Conservation (phyloP, 441 rosid genomes). For the Jatropha podagrica region DNA sequence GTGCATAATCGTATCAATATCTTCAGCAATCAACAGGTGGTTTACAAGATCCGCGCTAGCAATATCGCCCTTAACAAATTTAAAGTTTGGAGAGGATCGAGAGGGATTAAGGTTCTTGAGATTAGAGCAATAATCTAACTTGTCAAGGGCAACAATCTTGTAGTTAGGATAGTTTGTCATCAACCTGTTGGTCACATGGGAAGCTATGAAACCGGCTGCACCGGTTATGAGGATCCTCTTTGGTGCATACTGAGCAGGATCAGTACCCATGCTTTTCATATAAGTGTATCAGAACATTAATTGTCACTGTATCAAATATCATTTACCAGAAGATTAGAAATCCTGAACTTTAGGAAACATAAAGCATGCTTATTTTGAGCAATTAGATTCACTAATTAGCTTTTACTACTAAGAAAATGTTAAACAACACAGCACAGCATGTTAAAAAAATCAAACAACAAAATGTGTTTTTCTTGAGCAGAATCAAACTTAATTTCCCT, state of each 20-base stretch:
- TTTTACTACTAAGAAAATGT: not conserved
- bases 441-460: not conserved
- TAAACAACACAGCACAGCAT: not conserved
- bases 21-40: conserved; percentile 48
- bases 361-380: not conserved
- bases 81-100: conserved; percentile 51
- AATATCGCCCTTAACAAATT: conserved; percentile 61
- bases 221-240: conserved; percentile 62
- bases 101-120: conserved; percentile 54
- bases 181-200: conserved; percentile 52
- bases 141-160: conserved; percentile 61
- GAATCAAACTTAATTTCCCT: not conserved
- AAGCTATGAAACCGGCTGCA: conserved; percentile 70
- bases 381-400: not conserved
- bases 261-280: conserved; percentile 26
- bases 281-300: not conserved
- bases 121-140: conserved; percentile 62
- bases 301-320: conserved; percentile 2
- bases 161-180: conserved; percentile 49
- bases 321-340: not conserved
- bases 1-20: conserved; percentile 62
- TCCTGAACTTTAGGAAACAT: not conserved
- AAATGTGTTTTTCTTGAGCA: too few species aligned
- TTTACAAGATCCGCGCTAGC: conserved; percentile 58
- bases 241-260: conserved; percentile 41